Conservation (phyloP, 2,329 filamentous ascomycete species). For the Corinectria fuckeliana region DNA sequence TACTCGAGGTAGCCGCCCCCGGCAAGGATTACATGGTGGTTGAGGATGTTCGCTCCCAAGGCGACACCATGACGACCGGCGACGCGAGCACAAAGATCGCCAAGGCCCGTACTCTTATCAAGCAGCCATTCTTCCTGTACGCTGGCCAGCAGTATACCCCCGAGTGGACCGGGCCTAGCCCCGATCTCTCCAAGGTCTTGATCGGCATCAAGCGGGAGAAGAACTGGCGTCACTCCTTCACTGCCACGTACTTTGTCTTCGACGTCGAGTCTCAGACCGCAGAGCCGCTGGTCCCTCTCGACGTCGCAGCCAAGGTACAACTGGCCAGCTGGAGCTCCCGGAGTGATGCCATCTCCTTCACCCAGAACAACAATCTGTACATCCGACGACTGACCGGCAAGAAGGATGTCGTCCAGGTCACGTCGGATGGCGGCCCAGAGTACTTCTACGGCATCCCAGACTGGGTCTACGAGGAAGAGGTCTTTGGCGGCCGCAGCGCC, state of each 20-base stretch:
- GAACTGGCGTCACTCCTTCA: conserved; percentile 91
- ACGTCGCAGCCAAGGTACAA: conserved; percentile 73
- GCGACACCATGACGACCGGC: conserved; percentile 43
- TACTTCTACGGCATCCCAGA: conserved; percentile 96
- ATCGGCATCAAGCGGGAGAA: conserved; percentile 74
- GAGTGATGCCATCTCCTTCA: conserved; percentile 88
- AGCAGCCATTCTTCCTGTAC: conserved; percentile 67
- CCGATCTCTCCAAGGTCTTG: conserved; percentile 84
- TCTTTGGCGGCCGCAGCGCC: conserved; percentile 75
- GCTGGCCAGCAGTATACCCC: conserved; percentile 63
- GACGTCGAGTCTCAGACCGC: conserved; percentile 82
- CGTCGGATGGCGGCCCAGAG: conserved; percentile 83
- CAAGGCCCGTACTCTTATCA: conserved; percentile 76
- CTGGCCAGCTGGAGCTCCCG: conserved; percentile 89
- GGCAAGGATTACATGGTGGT: conserved; percentile 82
- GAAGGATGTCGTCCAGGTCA: conserved; percentile 72
- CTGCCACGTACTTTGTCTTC: conserved; percentile 87
- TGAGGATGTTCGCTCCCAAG: conserved; percentile 74
- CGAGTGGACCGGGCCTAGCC: conserved; percentile 73
- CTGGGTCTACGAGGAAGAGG: conserved; percentile 85
- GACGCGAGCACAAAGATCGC: conserved; percentile 43
- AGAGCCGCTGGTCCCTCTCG: conserved; percentile 76
- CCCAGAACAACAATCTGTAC: conserved; percentile 88
- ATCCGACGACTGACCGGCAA: conserved; percentile 67
- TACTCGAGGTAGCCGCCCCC: conserved; percentile 73